Conservation (phyloP, 1,139 yeast species). For the Debaryomyces subglobosus region DNA sequence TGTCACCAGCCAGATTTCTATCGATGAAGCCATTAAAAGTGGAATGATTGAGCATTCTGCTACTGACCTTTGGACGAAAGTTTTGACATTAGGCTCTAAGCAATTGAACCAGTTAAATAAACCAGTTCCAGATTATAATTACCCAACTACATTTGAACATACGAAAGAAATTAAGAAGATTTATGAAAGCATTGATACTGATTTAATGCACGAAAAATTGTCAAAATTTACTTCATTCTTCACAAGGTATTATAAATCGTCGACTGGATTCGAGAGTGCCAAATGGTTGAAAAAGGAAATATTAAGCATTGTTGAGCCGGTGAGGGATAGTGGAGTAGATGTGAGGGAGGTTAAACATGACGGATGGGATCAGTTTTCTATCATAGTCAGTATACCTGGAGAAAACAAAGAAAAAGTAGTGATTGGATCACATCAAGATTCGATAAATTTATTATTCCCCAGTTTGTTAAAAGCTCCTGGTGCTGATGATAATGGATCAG, state of each 20-base stretch:
- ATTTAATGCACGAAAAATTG: slow-evolving; percentile 54
- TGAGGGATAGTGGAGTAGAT: slow-evolving; percentile 24
- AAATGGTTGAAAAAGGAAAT: slow-evolving; percentile 66
- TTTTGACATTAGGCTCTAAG: slow-evolving; percentile 33
- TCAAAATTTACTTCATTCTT: slow-evolving; percentile 68
- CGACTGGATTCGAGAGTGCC: slow-evolving; percentile 71
- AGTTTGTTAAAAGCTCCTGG: slow-evolving; percentile 80
- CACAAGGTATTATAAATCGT: slow-evolving; percentile 81
- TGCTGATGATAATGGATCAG: slow-evolving; percentile 94
- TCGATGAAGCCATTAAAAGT: slow-evolving; percentile 34
- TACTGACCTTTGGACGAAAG: slow-evolving; percentile 14
- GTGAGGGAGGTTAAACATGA: slow-evolving; percentile 36
- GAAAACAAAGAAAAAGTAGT: slow-evolving; percentile 51
- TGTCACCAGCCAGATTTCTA: slow-evolving; percentile 55
- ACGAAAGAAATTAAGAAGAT: slow-evolving; percentile 43
- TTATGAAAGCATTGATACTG: slow-evolving; percentile 43
- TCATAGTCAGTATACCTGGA: slow-evolving; percentile 47
- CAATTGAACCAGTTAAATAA: slow-evolving; percentile 30
- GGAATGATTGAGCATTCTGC: slow-evolving; percentile 29
- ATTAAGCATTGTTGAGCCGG: slow-evolving; percentile 45
- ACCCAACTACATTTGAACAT: slow-evolving; percentile 54
- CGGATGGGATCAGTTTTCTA: slow-evolving; percentile 50
- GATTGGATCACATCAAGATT: slow-evolving; percentile 90
- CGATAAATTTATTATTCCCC: slow-evolving; percentile 78
- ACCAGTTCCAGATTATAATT: slow-evolving; percentile 47